Base-by-base conservation (phyloP, 192 early-diverging fungal genomes). In the Coemansia sp. region DNA sequence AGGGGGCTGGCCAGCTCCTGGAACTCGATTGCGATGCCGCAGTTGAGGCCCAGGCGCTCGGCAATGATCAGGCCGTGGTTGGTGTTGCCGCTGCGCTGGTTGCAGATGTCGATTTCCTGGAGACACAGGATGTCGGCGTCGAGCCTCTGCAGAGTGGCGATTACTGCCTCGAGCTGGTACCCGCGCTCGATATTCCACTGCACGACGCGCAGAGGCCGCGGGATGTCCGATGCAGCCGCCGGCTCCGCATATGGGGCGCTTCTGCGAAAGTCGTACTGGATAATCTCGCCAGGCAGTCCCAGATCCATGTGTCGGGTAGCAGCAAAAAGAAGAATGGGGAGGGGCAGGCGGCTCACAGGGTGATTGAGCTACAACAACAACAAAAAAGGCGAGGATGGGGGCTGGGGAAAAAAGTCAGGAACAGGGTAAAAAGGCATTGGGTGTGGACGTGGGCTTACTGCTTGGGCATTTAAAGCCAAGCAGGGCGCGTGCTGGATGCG, bases 141-240 rank as follows among this genome's bases (percentile, higher is more conserved):
- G 22, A 90, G 67, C 27, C 69, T 53, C 29, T 74, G 64, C 5
- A 92, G 61, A 7, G 69, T 81, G 2, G 67, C 71, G 1, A 90
- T 55, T 24, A 90, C 85, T 9, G 75, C 71, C 1, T 85, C 81
- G 0, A 90, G 66, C 69, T 84, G 73, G 83, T 90, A 90, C 55
- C 90, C 90, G 48, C 90, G 85, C 64, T 92, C 90, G 51, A 92
- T 88, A 63, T 92, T 92, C 90, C 90, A 92, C 60, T 92, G 89
- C 16, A 92, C 60, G 22, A 86, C 83, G 23, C 86, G 85, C 27
- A 90, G 68, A 4, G 84, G 79, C 6, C 57, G 69, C 25, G 64
- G 71, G 19, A 73, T 73, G 28, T 30, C 68, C 11, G 61, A 28
- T 0, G 53, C 61, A 16, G 22, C 45, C 0, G 53, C 34, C 6